Evolutionary conservation across 305 asterid species (phyloP).

Genomic region (Andrographis paniculata): DNA sequence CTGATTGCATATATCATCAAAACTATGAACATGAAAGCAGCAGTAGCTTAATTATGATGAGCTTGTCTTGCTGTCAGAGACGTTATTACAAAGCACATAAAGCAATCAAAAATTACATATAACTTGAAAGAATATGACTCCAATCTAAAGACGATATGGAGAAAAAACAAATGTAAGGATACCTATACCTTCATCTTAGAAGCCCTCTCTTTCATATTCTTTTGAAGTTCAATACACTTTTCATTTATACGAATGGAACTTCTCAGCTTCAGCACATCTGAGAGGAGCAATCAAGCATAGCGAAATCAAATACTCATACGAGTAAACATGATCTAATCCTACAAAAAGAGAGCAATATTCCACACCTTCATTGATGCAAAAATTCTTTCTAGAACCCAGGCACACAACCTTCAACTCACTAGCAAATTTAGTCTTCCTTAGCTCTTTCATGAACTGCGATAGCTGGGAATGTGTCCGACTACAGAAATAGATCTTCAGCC

Average conservation of each 20-base stretch:
- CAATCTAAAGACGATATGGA: background rate
- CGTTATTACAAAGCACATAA: background rate
- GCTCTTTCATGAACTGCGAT: conserved; percentile 90
- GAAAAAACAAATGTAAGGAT: background rate
- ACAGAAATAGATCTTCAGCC: conserved; percentile 69
- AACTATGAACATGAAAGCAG: background rate
- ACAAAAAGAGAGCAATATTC: conserved; percentile 7
- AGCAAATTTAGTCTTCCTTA: conserved; percentile 75
- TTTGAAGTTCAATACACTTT: conserved; percentile 91
- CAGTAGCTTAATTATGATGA: conserved; percentile 7
- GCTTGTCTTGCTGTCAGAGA: conserved; percentile 1
- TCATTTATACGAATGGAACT: conserved; percentile 66
- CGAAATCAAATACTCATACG: conserved; percentile 13
- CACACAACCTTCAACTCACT: conserved; percentile 67
- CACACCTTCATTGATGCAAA: conserved; percentile 90
- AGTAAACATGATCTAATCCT: conserved; percentile 2
- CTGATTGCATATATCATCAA: background rate
- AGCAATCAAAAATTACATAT: background rate
- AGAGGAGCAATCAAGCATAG: conserved; percentile 17
- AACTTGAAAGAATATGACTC: background rate
- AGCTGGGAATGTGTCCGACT: conserved; percentile 99
- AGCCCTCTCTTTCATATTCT: conserved; percentile 42
- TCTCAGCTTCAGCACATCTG: conserved; percentile 76
- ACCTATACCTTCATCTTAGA: conserved; percentile 63
- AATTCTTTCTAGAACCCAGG: conserved; percentile 90